Base-by-base conservation (phyloP, 805 yeast genomes). In the Maudiozyma turicensis region DNA sequence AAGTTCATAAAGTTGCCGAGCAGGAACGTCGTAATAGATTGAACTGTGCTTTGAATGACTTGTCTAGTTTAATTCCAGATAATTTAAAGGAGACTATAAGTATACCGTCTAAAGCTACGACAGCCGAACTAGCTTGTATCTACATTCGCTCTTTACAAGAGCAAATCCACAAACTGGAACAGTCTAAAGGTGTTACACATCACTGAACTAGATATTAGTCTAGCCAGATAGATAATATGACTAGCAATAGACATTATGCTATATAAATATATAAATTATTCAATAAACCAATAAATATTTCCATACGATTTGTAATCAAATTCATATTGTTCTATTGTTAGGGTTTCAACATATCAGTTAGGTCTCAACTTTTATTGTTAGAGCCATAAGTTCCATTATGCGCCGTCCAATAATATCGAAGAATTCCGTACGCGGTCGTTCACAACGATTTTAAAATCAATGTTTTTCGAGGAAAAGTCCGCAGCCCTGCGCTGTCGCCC, bases 21-120 rank as follows among this genome's bases (percentile, higher is more conserved):
- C 97, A 93, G 66, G 98, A 96, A 13, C 75, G 99, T 47, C 77
- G 99, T 57, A 90, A 91, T 64, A 74, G 99, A 53, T 84, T 91
- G 82, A 93, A 93, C 64, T 69, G 73, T 49, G 98, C 97, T 0
- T 81, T 91, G 32, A 80, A 79, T 42, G 95, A 86, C 41, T 70
- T 91, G 50, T 82, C 83, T 8, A 58, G 71, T 8, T 67, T 88
- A 52, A 74, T 91, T 26, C 95, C 95, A 0, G 77, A 81, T 6
- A 64, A 65, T 28, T 69, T 80, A 57, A 78, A 75, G 49, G 83
- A 77, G 35, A 73, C 77, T 11, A 76, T 78, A 11, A 55, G 71
- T 3, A 82, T 86, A 34, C 95, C 95, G 0, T 83, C 95, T 30
- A 91, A 91, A 61, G 98, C 98, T 1, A 89, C 95, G 2, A 91